phyloP scores from a whole-genome alignment of 1,284 basidiomycete species.

The Ustilago sp. region DNA sequence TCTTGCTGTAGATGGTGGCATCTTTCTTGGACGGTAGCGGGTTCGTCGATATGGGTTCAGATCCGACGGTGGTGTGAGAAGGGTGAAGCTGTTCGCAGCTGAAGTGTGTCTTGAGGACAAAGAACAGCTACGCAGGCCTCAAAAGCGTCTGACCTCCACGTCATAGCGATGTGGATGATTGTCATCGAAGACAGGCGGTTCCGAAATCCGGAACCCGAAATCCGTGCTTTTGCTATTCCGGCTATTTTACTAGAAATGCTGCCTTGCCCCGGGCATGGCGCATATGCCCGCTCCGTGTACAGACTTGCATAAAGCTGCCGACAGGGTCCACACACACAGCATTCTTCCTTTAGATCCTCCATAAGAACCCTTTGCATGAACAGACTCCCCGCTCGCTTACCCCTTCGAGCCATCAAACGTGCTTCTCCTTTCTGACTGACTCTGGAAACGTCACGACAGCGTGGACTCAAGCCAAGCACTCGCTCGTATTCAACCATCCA shows the following conservation, averaged over 20 bases:
- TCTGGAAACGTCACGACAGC: not conserved
- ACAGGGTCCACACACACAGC: not conserved
- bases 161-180: constrained; percentile 25
- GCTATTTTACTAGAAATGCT: not conserved
- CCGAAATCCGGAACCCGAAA: constrained; percentile 16
- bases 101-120: too few species aligned
- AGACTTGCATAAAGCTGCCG: constrained; percentile 2
- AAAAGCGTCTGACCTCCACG: constrained; percentile 26
- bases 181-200: constrained; percentile 9
- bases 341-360: not conserved
- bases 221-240: not conserved
- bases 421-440: not conserved
- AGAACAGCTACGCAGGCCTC: not conserved
- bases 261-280: not conserved
- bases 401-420: not conserved
- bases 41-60: not conserved
- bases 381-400: not conserved
- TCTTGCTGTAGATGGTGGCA: constrained; percentile 44
- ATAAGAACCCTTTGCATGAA: constrained; percentile 3
- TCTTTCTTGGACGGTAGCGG: constrained; percentile 11
- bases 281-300: not conserved
- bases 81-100: too few species aligned
- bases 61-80: too few species aligned
- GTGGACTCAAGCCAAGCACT: not conserved
- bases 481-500: not conserved